Evolutionary conservation across 305 asterid species (phyloP).

Genomic region (Withania somnifera): DNA sequence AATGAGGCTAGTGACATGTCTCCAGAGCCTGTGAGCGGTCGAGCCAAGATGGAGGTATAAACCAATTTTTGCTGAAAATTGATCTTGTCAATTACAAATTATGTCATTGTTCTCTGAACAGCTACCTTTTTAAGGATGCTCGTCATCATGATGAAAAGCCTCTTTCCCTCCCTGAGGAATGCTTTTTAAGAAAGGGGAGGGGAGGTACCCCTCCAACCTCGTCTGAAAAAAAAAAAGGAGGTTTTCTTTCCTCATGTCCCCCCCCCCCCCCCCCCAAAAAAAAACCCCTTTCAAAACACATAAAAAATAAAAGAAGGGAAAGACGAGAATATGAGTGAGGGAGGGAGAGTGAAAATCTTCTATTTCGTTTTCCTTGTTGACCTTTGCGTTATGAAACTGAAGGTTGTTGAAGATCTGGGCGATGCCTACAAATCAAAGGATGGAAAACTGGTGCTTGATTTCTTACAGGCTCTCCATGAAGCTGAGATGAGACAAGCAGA

Average conservation of each 20-base stretch:
- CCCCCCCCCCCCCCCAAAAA: neutral
- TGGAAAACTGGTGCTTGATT: conserved; percentile 84
- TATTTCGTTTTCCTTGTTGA: conserved; percentile 4
- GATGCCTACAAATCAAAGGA: conserved; percentile 64
- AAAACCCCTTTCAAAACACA: no score
- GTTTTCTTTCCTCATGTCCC: neutral
- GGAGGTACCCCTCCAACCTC: conserved; percentile 29
- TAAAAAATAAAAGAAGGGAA: neutral
- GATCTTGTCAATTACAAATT: neutral
- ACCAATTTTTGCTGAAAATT: neutral
- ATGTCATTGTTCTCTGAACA: conserved; percentile 16
- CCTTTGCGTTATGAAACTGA: conserved; percentile 16
- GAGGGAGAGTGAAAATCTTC: no score
- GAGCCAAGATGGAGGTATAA: conserved; percentile 40
- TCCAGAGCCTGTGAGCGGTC: conserved; percentile 22
- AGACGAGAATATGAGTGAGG: neutral
- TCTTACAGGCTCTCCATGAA: conserved; percentile 89
- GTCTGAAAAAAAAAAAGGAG: conserved; percentile 39
- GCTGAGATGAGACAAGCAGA: conserved; percentile 92
- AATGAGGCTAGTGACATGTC: conserved; percentile 22
- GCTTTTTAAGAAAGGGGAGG: conserved; percentile 34
- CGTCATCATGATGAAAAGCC: conserved; percentile 23
- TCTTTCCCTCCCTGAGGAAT: conserved; percentile 63
- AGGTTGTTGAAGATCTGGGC: conserved; percentile 40
- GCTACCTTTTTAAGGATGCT: conserved; percentile 41